phyloP scores from a whole-genome alignment of 495 filamentous ascomycete species.

The Tetracladium marchalianum region DNA sequence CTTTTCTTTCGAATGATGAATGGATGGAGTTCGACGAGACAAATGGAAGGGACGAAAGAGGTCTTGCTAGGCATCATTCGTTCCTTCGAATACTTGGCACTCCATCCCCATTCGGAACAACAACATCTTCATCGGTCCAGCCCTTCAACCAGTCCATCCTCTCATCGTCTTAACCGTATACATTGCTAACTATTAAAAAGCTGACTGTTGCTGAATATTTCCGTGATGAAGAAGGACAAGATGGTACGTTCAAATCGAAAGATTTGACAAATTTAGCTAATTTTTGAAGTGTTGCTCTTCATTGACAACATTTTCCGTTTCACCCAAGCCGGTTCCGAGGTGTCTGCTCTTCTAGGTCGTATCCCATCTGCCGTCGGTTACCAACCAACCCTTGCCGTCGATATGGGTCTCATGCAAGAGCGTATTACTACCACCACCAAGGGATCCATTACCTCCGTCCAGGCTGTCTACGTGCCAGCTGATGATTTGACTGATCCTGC shows the following conservation, averaged over 20 bases:
- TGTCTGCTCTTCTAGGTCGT: constrained; percentile 98
- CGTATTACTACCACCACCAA: constrained; percentile 99
- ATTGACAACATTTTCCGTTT: constrained; percentile 99
- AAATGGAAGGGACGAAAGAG: too few species aligned
- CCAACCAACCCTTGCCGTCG: constrained; percentile 98
- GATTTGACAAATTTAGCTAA: constrained; percentile 17
- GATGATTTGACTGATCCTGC: constrained; percentile 99
- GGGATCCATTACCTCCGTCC: constrained; percentile 99
- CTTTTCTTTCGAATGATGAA: too few species aligned
- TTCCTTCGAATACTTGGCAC: too few species aligned
- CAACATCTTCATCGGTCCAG: too few species aligned
- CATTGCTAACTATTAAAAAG: not conserved
- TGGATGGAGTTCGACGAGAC: too few species aligned
- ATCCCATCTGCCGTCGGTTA: constrained; percentile 99
- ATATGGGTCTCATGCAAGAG: constrained; percentile 99
- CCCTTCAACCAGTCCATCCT: not conserved
- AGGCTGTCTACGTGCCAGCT: constrained; percentile 99
- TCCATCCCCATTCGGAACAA: too few species aligned
- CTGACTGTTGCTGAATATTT: constrained; percentile 91
- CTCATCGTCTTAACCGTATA: constrained; percentile 17
- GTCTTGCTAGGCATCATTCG: too few species aligned
- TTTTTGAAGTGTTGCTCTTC: constrained; percentile 72
- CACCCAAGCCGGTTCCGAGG: constrained; percentile 99
- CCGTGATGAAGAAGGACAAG: constrained; percentile 95
- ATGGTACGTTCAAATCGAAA: constrained; percentile 40